Evolutionary conservation across 371 early-diverging fungal species (phyloP), one percentile per base, ranked within the genome.

Genomic region (Mortierella sp.): DNA sequence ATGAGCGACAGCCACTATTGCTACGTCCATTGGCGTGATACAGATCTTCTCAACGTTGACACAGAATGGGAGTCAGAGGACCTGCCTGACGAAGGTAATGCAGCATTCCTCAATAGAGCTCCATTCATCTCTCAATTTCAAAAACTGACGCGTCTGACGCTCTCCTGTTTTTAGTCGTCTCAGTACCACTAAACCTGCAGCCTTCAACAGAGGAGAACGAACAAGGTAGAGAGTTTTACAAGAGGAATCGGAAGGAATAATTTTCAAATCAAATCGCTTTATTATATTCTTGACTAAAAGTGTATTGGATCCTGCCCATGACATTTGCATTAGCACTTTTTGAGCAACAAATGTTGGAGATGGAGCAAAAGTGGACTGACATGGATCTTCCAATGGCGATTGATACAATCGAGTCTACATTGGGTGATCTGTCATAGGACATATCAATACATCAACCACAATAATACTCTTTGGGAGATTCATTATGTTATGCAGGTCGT

Each of bases 1-100:
- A 76, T 76, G 78, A 76, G 78, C 60, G 78, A 76, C 63, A 76
- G 70, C 32, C 61, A 65, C 6, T 64, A 56, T 30, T 76, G 78
- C 23, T 49, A 76, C 21, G 66, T 41, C n/a, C 78, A 76, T 23
- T 76, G 78, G 78, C 64, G 78, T 19, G 66, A 69, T 39, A 42
- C 61, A 26, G 78, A 76, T 19, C 70, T 76, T 21, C 46, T 57
- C 53, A 60, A 64, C 62, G 56, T 56, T 24, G 70, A 64, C 27
- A 55, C 43, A 15, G 78, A 76, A 50, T 64, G 56, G 54, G 78
- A 76, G 26, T 31, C 52, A 1, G 78, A 65, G 34, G 65, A 60
- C n/a, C 26, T 76, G 26, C 70, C 70, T 1, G 62, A 69, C 47
- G 76, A 73, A 34, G 51, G 68, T 68, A 39, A 30, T 8, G 14